Base-by-base conservation (phyloP, 345 rosid genomes). In the Leavenworthia alabamica region DNA sequence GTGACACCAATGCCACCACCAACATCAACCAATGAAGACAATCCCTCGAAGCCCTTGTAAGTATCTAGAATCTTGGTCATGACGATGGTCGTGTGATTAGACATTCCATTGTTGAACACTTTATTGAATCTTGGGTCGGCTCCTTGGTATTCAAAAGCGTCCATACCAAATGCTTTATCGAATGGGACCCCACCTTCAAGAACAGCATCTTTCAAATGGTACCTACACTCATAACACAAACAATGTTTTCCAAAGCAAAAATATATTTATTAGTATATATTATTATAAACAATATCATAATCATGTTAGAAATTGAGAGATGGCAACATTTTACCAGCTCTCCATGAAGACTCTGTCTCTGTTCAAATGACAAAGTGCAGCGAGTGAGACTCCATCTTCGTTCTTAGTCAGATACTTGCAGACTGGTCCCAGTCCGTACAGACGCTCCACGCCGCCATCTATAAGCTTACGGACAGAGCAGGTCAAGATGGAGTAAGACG, bases 341-440 rank as follows among this genome's bases (percentile, higher is more conserved):
- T 90, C 97, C 89, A 88, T 85, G 66, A 83, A 81, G 46, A 90
- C 81, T 64, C 77, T 81, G 64, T 85, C 96, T 69, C 80, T 91
- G 60, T 83, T 85, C 90, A 90, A 78, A 68, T 81, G 81, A 33
- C 72, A 71, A 3, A 83, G 82, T 31, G 92, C 55, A n/a, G 89
- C 73, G 11, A 88, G 47, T 6, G 96, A 73, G 23, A 80, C 94
- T 11, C 89, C 96, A 36, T 85, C 85, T 62, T 85, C 86, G 53
- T 85, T 83, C 77, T 78, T 82, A 17, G 71, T 73, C 67, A 90
- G 51, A 80, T 64, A 90, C 68, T 88, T 83, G 71, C 90, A 78
- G 8, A 90, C 97, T n/a, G 86, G 81, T 3, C 72, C 93, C 1
- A 82, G 71, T n/a, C 85, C 82, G 4, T 90, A 90, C 3, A 85